Evolutionary conservation across 352 stramenopile genomes (phyloP), one percentile per base, ranked within the genome.

Genomic region (Albugo laibachii): DNA sequence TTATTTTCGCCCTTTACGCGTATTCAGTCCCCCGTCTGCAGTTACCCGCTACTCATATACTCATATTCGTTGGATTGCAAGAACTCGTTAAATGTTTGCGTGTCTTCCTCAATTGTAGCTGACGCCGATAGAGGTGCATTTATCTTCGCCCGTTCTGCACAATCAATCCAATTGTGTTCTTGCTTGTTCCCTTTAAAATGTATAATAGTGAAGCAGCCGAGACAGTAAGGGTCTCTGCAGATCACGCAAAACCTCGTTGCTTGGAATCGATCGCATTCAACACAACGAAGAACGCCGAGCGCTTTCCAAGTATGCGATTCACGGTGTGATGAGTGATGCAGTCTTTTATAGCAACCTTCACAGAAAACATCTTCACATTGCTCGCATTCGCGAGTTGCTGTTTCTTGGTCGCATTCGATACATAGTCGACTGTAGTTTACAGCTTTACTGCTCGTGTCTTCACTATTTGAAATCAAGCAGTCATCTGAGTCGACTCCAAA

Each of bases 251-350:
- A 91, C 21, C 73, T 59, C 12, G 77, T 87, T 13, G 74, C 77
- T 39, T 77, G 76, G 65, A 87, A 83, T 50, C 83, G 86, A 52
- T 89, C 77, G 45, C 77, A 87, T 52, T 87, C 74, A 38, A 86
- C 71, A 50, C 77, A 89, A n/a, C 75, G 71, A 31, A 83, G 56
- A 11, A 66, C 61, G 3, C 72, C 72, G 14, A 89, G 77, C 2
- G 69, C 58, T 41, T 69, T 83, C 72, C 75, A 89, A 2, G 64
- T 84, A 57, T 89, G 77, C 42, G 67, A 68, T 45, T 77, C 66
- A 16, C 77, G 65, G 59, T 87, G 83, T 16, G 63, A 57, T 0
- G 65, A 79, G 16, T 69, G 57, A 46, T 89, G 74, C n/a, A 85
- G 55, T 39, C 69, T 77, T 46, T 83, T 65, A 42, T 70, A 89